Evolutionary conservation across 495 filamentous ascomycete species (phyloP), one percentile per base, ranked within the genome.

Genomic region (Cetradonia linearis): DNA sequence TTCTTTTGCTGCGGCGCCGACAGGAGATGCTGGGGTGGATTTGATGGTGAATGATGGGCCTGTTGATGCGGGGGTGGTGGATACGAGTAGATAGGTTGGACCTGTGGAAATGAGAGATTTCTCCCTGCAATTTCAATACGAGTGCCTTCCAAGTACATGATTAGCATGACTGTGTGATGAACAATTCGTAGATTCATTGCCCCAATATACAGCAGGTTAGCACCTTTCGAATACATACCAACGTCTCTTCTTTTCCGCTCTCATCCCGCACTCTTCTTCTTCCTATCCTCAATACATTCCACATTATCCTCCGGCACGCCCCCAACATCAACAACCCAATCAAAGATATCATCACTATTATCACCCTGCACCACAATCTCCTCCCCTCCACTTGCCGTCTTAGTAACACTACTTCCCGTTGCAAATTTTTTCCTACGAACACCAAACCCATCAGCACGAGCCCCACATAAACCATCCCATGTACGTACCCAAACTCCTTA

Each of bases 321-420:
- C 42, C 83, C 80, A 69, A 95, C 91, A 65, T 96, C 91, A 62
- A 86, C 70, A 60, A 99, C 70, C 76, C 88, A 96, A 65, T 97
- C 94, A 65, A 86, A 81, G 58, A 99, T 86, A 71, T 97, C 93
- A 69, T 91, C 91, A 71, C 90, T 94, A 64, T 96, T 83, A 74
- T 99, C 93, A 16, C 93, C 93, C 72, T 99, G 93, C 44, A 99
- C 91, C 36, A 95, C 92, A 69, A 99, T 96, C 76, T 97, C 93
- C 72, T 97, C 93, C 13, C 85, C 85, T 2, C 91, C 92, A 50
- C 82, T 85, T 27, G 89, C 81, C 9, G 85, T 79, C 74, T 95
- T 93, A 18, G 92, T 97, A 46, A 97, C 91, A 16, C 83, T 88
- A n/a, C 83, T 84, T 0, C 93, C 93, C 1, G 93, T 96, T 20